Evolutionary conservation across 805 yeast genomes (phyloP), one percentile per base, ranked within the genome.

Genomic region (Pichia membranifaciens): DNA sequence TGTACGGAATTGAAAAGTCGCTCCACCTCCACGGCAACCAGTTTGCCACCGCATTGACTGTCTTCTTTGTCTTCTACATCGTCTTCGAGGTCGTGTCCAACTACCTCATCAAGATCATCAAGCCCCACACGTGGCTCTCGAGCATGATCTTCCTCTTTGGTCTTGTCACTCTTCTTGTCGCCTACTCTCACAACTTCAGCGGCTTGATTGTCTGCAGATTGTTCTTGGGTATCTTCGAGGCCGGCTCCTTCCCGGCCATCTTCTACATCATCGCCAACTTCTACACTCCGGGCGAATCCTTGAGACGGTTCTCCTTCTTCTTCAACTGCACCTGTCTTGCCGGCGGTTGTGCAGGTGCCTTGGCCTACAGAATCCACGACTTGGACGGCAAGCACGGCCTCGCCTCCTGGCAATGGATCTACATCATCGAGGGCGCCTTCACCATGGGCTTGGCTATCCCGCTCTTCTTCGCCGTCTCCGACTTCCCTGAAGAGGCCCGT

Each of bases 281-380:
- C 68, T 84, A 84, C 64, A 68, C 78, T 36, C 73, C 82, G 45
- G 65, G 67, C 22, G 90, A 84, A 61, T 75, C 87, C 9, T 86
- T 82, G 64, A 74, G 81, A 58, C 67, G 91, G 47, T 81, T 80
- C 62, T 71, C 83, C 31, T 75, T 80, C 46, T 84, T 84, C 63
- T 83, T 84, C 67, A 71, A 83, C 31, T 79, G 84, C 45, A 82
- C 89, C 4, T 77, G 84, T 53, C 70, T 84, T 45, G 87, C 90
- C 1, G 90, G 91, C 60, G 89, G 85, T 23, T 83, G 85, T 55
- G 82, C 84, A 13, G 89, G 89, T 50, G 78, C 86, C 31, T 73
- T 84, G 55, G 88, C 90, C 8, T 79, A 75, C 56, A 78, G 77
- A 51, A 77, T 82, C 53, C 64, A 77, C 55, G 79, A 78, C 34